Conservation (phyloP, 208 protist genomes). For the Leishmania braziliensis region DNA sequence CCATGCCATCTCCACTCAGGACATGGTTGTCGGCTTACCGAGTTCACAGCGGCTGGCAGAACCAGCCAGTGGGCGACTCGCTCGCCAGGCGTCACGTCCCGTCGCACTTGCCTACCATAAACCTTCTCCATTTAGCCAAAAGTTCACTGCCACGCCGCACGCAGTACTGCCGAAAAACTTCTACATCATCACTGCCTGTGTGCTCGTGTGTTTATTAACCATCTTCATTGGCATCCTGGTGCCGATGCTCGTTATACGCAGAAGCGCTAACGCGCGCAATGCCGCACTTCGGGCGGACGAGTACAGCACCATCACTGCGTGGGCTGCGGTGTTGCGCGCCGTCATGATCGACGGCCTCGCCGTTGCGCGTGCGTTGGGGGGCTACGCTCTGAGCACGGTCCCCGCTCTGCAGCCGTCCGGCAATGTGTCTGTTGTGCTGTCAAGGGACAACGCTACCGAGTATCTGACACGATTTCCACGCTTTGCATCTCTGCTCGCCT, state of each 20-base stretch:
- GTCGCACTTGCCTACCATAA: background rate
- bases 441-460: background rate
- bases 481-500: conserved; percentile 10
- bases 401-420: conserved; percentile 34
- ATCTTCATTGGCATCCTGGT: conserved; percentile 38
- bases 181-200: conserved; percentile 35
- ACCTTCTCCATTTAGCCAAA: background rate
- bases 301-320: conserved; percentile 22
- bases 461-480: background rate
- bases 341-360: conserved; percentile 44
- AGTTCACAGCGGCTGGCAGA: background rate
- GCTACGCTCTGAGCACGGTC: conserved; percentile 49
- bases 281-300: conserved; percentile 7
- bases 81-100: background rate
- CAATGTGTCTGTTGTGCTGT: background rate
- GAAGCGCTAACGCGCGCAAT: conserved; percentile 1
- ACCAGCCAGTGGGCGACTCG: background rate
- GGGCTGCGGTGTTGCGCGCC: conserved; percentile 35
- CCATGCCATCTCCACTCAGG: background rate
- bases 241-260: conserved; percentile 36
- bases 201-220: conserved; percentile 29
- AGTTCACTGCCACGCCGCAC: background rate
- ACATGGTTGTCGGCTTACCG: background rate
- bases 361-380: conserved; percentile 37
- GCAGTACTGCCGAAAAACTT: conserved; percentile 24